These are phyloP conservation scores for Melastoma candidum DNA, from an alignment of 441 rosid species.

Conservation along the genomic window DNA sequence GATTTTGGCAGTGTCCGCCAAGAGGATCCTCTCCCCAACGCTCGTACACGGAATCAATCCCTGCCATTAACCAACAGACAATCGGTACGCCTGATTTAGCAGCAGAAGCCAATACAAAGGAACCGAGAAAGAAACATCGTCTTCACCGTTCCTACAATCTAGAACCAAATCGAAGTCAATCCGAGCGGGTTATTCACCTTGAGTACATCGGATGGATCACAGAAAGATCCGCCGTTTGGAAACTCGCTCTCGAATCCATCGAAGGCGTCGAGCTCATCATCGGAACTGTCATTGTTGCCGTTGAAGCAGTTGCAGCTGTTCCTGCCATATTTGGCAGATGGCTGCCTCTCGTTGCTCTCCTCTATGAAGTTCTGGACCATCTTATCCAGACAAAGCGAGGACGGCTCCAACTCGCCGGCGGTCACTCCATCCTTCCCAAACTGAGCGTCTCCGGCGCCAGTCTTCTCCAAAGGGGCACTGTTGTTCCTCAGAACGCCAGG, in stretches of 20 bases:
- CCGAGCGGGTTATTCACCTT: constrained; percentile 36
- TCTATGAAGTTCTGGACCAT: constrained; percentile 89
- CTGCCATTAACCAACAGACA: constrained; percentile 25
- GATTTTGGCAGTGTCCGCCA: constrained; percentile 67
- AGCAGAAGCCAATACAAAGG: neutral
- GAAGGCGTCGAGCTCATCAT: constrained; percentile 60
- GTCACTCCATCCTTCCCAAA: constrained; percentile 27
- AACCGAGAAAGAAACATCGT: neutral
- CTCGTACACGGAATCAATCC: constrained; percentile 62
- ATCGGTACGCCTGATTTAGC: neutral
- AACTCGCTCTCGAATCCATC: constrained; percentile 32
- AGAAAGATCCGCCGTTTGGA: constrained; percentile 31
- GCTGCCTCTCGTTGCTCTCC: constrained; percentile 66
- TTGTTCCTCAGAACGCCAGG: constrained; percentile 43
- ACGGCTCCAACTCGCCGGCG: constrained; percentile 67
- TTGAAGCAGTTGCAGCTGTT: constrained; percentile 89
- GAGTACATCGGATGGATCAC: constrained; percentile 49
- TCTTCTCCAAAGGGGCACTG: constrained; percentile 28
- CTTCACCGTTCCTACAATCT: no score
- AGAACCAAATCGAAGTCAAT: no score
- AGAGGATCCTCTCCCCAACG: constrained; percentile 56
- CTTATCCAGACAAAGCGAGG: constrained; percentile 69
- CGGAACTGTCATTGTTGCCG: constrained; percentile 70
- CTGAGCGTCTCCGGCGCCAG: constrained; percentile 6
- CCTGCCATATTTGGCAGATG: constrained; percentile 44